phyloP scores from a whole-genome alignment of 169 alveolate genomes.

The Blepharisma undulans region DNA sequence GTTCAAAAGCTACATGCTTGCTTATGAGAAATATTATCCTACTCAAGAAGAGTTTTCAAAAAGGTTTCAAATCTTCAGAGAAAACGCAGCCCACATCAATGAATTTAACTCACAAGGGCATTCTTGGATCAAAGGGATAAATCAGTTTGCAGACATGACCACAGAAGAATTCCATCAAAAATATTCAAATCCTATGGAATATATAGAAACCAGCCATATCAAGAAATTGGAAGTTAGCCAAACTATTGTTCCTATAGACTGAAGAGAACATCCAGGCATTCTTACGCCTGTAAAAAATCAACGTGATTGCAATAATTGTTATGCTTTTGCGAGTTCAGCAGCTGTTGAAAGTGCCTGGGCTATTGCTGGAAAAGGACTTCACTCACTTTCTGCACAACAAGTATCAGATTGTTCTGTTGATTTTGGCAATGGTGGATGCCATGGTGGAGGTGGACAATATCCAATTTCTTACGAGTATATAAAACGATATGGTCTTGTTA shows the following conservation, averaged over 20 bases:
- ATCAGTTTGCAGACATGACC: not conserved
- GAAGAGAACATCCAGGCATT: slow-evolving; percentile 56
- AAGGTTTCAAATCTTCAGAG: not conserved
- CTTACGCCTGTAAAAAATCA: slow-evolving; percentile 77
- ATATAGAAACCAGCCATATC: not conserved
- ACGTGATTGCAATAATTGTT: slow-evolving; percentile 83
- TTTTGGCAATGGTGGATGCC: slow-evolving; percentile 70
- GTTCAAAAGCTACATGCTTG: too few relatives aligned
- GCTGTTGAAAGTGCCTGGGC: slow-evolving; percentile 72
- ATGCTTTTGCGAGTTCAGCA: slow-evolving; percentile 87
- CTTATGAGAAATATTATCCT: not conserved
- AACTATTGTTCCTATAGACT: not conserved
- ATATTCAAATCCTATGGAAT: not conserved
- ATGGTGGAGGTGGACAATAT: slow-evolving; percentile 88
- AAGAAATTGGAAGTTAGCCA: not conserved
- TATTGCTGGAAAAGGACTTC: slow-evolving; percentile 44
- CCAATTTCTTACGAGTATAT: slow-evolving; percentile 81
- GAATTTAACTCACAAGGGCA: too few relatives aligned
- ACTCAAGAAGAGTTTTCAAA: not conserved
- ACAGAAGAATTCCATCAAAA: not conserved
- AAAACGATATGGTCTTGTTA: slow-evolving; percentile 63
- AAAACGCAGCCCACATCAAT: too few relatives aligned
- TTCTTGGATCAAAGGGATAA: not conserved
- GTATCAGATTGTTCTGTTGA: slow-evolving; percentile 80
- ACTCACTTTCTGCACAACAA: slow-evolving; percentile 91